Evolutionary conservation across 768 basidiomycete species (phyloP), one percentile per base, ranked within the genome.

Genomic region (Lactifluus rugatus): DNA sequence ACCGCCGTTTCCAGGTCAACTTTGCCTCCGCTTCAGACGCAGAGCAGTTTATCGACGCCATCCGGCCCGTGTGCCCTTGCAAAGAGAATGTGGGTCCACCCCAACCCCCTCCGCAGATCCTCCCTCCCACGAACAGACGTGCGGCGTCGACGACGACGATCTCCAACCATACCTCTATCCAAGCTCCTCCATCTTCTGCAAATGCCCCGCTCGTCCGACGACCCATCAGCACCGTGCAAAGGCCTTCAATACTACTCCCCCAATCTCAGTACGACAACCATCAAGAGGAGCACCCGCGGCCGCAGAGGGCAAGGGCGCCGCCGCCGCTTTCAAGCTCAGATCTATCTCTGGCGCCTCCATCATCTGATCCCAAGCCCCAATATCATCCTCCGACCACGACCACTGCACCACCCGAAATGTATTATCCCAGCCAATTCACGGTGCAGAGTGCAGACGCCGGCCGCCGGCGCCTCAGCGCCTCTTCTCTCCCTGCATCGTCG

Each of bases 1-100:
- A 84, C 67, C 81, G 85, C 51, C 83, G 88, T 16, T 87, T 91
- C 64, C 88, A 91, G 67, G 76, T 89, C 28, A 82, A 83, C 21
- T 89, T 91, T 61, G 66, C 73, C 51, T 74, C 76, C n/a, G 52
- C 73, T 16, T 57, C 67, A 2, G 76, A 79, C 32, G 80, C 82
- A 0, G 66, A 72, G 2, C 77, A 80, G 61, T 85, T 86, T 60
- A 78, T 89, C 56, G 75, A 81, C 28, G 71, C 78, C 5, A 82
- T 90, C 64, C 77, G 78, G 48, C 72, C 77, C 5, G 78, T 89
- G 41, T 90, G 88, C 66, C 88, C 87, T 4, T 91, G 88, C 74
- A 85, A 83, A 68, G 72, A 78, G 37, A 86, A 80, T 61, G 72
- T 75, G 3, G 66, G 66, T 10, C 68, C 69, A 28, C 63, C 23